Percentiles rank a stretch among this genome's conserved stretches.
Evolutionary conservation across 345 rosid species (phyloP).

Genomic region (Euphorbia peplus): DNA sequence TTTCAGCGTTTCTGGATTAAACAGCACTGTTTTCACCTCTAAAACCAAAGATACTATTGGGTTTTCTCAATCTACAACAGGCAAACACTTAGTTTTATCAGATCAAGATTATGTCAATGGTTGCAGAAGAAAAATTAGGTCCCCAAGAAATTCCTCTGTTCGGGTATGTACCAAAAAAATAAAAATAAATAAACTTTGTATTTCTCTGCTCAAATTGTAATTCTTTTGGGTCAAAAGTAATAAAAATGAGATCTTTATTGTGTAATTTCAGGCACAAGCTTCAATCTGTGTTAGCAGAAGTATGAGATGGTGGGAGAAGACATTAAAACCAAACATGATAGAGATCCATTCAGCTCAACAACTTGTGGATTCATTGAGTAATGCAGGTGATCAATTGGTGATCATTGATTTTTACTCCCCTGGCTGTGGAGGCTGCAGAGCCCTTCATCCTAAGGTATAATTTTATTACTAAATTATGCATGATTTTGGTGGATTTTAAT

Average conservation of each 20-base stretch:
- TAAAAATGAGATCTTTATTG: background rate
- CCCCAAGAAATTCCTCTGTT: slow-evolving; percentile 27
- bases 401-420: slow-evolving; percentile 74
- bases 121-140: slow-evolving; percentile 27
- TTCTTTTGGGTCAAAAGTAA: background rate
- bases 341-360: slow-evolving; percentile 64
- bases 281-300: slow-evolving; percentile 45
- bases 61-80: slow-evolving; percentile 33
- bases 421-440: slow-evolving; percentile 80
- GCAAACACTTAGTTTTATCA: slow-evolving; percentile 29
- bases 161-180: slow-evolving; percentile 47
- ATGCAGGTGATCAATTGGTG: slow-evolving; percentile 61
- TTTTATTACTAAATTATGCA: too few relatives aligned
- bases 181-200: background rate
- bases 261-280: slow-evolving; percentile 37
- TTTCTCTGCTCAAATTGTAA: background rate
- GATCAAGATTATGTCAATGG: slow-evolving; percentile 28
- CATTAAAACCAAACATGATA: slow-evolving; percentile 51
- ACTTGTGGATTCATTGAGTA: slow-evolving; percentile 48
- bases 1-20: slow-evolving; percentile 24
- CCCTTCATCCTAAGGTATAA: slow-evolving; percentile 77
- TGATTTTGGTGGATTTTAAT: too few relatives aligned
- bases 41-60: slow-evolving; percentile 19
- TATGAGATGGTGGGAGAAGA: slow-evolving; percentile 80
- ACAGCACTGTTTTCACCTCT: slow-evolving; percentile 16